Percentiles rank a stretch among this genome's conserved stretches.
Evolutionary conservation across 2,329 filamentous ascomycete species (phyloP).

Genomic region (Microsporum canis): DNA sequence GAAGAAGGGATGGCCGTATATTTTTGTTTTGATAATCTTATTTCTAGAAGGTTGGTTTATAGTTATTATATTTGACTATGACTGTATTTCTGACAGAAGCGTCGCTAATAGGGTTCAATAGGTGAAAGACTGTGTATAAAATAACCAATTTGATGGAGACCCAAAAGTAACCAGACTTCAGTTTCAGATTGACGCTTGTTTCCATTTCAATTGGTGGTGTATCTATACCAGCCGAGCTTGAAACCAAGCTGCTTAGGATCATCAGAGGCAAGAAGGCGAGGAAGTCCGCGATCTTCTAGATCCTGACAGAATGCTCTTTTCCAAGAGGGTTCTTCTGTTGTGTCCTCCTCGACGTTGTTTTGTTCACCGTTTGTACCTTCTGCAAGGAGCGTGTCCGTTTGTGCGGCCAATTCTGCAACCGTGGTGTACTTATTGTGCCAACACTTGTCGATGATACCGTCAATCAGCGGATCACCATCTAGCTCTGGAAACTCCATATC

Average conservation of each 20-base stretch:
- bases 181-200: not conserved
- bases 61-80: no score
- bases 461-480: constrained; percentile 17
- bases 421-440: constrained; percentile 7
- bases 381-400: not conserved
- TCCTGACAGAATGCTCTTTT: not conserved
- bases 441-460: constrained; percentile 15
- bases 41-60: no score
- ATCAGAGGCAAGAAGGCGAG: not conserved
- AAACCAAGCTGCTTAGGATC: not conserved
- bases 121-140: no score
- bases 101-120: no score
- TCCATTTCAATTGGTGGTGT: not conserved
- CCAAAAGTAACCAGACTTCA: not conserved
- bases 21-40: no score
- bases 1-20: no score
- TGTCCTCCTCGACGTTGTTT: not conserved
- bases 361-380: not conserved
- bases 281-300: not conserved
- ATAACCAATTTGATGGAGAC: not conserved
- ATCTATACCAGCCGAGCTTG: not conserved
- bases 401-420: constrained; percentile 3
- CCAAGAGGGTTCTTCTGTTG: not conserved
- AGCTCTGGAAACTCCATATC: constrained; percentile 15
- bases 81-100: no score